phyloP scores from a whole-genome alignment of 164 flowering plant species.

The Stephania yunnanensis region DNA sequence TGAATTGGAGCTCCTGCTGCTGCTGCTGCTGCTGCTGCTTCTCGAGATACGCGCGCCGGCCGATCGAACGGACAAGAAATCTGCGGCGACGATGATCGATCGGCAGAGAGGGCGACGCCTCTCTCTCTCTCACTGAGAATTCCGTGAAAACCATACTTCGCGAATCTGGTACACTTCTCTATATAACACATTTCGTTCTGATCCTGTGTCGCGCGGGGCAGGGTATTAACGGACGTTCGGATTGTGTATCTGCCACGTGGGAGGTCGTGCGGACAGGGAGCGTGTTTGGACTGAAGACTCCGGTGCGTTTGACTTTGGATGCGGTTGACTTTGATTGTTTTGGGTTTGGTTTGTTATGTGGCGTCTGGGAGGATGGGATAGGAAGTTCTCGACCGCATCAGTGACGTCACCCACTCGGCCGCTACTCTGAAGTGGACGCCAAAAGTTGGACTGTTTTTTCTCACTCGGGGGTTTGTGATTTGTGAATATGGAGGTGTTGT shows the following conservation, averaged over 20 bases:
- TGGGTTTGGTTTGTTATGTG: background rate
- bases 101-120: background rate
- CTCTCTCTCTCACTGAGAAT: background rate
- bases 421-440: background rate
- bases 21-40: background rate
- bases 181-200: background rate
- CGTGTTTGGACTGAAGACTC: background rate
- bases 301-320: background rate
- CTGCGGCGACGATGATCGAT: background rate
- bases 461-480: background rate
- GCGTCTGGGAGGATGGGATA: background rate
- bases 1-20: background rate
- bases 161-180: background rate
- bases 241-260: background rate
- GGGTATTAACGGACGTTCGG: background rate
- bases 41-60: background rate
- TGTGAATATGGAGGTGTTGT: background rate
- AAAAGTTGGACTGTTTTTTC: background rate
- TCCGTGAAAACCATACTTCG: background rate
- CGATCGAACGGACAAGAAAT: background rate
- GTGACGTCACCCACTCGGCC: background rate
- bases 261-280: background rate
- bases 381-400: background rate
- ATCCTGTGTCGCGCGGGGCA: background rate
- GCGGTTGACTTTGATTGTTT: background rate